phyloP scores from a whole-genome alignment of 441 rosid genomes.

The Pelargonium cotyledonis region DNA sequence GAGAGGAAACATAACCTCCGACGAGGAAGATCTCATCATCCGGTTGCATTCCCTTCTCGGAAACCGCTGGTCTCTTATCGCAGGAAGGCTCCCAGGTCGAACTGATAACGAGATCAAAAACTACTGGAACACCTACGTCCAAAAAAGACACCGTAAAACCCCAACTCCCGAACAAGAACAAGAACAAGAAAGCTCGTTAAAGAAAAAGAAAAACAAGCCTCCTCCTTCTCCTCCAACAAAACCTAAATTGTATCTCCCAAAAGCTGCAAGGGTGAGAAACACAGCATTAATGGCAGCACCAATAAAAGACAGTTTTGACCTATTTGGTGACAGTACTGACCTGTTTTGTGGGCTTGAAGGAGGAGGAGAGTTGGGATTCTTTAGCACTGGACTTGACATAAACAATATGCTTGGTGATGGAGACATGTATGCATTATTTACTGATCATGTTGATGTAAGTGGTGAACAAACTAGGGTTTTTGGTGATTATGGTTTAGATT shows the following conservation, averaged over 20 bases:
- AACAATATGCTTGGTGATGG: too few relatives aligned
- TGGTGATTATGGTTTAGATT: conserved; percentile 21
- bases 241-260: not conserved
- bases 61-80: conserved; percentile 67
- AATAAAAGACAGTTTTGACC: not conserved
- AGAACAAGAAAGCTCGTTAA: not conserved
- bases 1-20: conserved; percentile 56
- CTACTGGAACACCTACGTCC: conserved; percentile 55
- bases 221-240: too few relatives aligned
- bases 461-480: not conserved
- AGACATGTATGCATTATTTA: too few relatives aligned
- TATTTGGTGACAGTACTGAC: too few relatives aligned
- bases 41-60: conserved; percentile 57
- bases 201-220: not conserved
- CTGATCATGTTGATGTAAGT: too few relatives aligned
- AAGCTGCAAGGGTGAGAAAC: not conserved
- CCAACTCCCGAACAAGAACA: conserved; percentile 7
- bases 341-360: too few relatives aligned
- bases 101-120: conserved; percentile 75
- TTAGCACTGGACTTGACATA: too few relatives aligned
- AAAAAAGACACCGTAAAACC: conserved; percentile 33
- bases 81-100: conserved; percentile 68
- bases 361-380: too few relatives aligned
- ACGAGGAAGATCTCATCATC: conserved; percentile 56
- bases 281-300: not conserved